These are phyloP conservation scores for Trametes meyenii DNA, from an alignment of 768 basidiomycete species.

Conservation along the genomic window DNA sequence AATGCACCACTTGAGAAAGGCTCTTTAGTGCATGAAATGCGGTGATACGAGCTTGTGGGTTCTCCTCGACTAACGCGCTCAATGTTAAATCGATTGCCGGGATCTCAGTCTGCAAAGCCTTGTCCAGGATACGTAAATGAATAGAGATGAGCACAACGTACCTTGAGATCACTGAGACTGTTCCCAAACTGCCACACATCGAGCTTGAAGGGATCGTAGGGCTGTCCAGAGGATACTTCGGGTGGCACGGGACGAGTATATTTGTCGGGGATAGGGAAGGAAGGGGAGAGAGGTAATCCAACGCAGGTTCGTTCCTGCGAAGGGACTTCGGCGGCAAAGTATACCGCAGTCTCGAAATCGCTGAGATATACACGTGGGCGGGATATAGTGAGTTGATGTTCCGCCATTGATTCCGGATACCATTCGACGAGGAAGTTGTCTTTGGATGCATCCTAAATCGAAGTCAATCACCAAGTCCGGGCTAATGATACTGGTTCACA, in stretches of 20 bases:
- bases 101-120: neutral
- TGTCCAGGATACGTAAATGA: neutral
- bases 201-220: slow-evolving; percentile 35
- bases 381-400: slow-evolving; percentile 11
- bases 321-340: slow-evolving; percentile 30
- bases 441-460: slow-evolving; percentile 33
- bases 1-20: neutral
- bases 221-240: slow-evolving; percentile 26
- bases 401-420: slow-evolving; percentile 34
- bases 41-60: neutral
- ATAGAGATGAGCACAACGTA: neutral
- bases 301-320: slow-evolving; percentile 11
- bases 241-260: slow-evolving; percentile 31
- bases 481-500: neutral
- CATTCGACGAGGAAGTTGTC: slow-evolving; percentile 39
- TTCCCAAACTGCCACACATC: slow-evolving; percentile 36
- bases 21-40: neutral
- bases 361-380: slow-evolving; percentile 37
- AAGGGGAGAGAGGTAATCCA: neutral
- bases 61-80: neutral
- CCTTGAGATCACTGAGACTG: slow-evolving; percentile 23
- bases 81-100: neutral
- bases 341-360: slow-evolving; percentile 37
- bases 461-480: neutral
- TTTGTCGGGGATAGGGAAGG: neutral